Evolutionary conservation across 78 protist species (phyloP).

Genomic region (Planoprotostelium fungivorum): DNA sequence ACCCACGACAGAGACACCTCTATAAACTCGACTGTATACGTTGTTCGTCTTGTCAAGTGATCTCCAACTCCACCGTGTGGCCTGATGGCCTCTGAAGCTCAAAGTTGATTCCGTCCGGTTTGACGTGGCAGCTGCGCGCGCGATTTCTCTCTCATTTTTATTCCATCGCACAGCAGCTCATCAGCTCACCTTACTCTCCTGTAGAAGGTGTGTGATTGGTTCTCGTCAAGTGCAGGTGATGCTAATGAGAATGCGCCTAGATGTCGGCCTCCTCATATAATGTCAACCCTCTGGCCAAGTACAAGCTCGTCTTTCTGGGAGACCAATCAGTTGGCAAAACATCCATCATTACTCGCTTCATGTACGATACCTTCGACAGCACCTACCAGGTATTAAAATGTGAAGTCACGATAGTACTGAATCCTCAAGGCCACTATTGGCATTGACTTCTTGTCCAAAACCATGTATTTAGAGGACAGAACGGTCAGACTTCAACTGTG

Average conservation of each 20-base stretch:
- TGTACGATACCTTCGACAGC: constrained; percentile 96
- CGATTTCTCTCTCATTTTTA: too few species aligned
- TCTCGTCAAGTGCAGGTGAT: too few species aligned
- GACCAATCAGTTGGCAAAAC: constrained; percentile 81
- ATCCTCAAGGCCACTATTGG: constrained; percentile 92
- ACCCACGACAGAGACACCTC: too few species aligned
- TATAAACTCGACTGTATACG: too few species aligned
- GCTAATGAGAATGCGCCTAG: not conserved
- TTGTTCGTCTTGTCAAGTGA: too few species aligned
- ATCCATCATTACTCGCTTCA: constrained; percentile 93
- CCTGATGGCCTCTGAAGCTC: too few species aligned
- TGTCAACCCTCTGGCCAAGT: constrained; percentile 62
- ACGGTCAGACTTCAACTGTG: constrained; percentile 96
- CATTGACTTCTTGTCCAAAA: constrained; percentile 93
- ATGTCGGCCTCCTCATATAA: not conserved
- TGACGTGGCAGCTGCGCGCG: too few species aligned
- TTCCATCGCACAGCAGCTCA: too few species aligned
- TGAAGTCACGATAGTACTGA: not conserved
- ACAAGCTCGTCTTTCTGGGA: constrained; percentile 67
- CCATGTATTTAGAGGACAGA: constrained; percentile 92
- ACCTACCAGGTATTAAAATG: constrained; percentile 75
- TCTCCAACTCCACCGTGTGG: too few species aligned
- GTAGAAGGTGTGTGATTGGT: too few species aligned
- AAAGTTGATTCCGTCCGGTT: too few species aligned
- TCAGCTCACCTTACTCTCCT: too few species aligned